Percentiles rank a stretch among this genome's conserved stretches.
phyloP scores from a whole-genome alignment of 768 basidiomycete species.

The Cyclocybe aegerita region DNA sequence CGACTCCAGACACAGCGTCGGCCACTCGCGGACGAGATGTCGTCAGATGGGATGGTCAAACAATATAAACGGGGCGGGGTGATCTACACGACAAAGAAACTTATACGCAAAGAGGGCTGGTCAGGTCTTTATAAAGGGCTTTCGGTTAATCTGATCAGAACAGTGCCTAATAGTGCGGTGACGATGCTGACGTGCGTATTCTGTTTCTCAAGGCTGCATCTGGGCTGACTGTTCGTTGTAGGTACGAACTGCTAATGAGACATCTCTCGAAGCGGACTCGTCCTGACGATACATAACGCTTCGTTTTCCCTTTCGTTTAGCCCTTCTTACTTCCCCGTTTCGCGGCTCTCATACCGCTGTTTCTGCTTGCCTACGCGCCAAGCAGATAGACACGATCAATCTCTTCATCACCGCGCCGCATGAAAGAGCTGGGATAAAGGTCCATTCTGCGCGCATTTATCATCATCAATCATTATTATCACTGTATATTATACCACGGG shows the following conservation, averaged over 20 bases:
- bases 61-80: slow-evolving; percentile 61
- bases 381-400: too few relatives aligned
- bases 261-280: slow-evolving; percentile 39
- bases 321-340: not conserved
- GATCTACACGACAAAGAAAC: slow-evolving; percentile 67
- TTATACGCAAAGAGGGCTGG: slow-evolving; percentile 85
- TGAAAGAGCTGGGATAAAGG: too few relatives aligned
- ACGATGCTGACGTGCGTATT: slow-evolving; percentile 87
- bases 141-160: slow-evolving; percentile 90
- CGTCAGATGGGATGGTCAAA: slow-evolving; percentile 63
- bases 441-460: too few relatives aligned
- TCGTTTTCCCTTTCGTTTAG: not conserved
- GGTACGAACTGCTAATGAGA: slow-evolving; percentile 57
- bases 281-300: slow-evolving; percentile 1
- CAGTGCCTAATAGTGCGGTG: slow-evolving; percentile 94
- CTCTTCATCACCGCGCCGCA: too few relatives aligned
- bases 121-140: slow-evolving; percentile 89
- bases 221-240: slow-evolving; percentile 14
- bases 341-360: too few relatives aligned
- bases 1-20: slow-evolving; percentile 85
- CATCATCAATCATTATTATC: too few relatives aligned
- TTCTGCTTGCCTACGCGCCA: too few relatives aligned
- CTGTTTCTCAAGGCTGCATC: not conserved
- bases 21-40: slow-evolving; percentile 57
- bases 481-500: too few relatives aligned